Percentiles rank a stretch among this genome's conserved stretches.
Conservation (phyloP, 192 early-diverging fungal species). For the Podila epigama region DNA sequence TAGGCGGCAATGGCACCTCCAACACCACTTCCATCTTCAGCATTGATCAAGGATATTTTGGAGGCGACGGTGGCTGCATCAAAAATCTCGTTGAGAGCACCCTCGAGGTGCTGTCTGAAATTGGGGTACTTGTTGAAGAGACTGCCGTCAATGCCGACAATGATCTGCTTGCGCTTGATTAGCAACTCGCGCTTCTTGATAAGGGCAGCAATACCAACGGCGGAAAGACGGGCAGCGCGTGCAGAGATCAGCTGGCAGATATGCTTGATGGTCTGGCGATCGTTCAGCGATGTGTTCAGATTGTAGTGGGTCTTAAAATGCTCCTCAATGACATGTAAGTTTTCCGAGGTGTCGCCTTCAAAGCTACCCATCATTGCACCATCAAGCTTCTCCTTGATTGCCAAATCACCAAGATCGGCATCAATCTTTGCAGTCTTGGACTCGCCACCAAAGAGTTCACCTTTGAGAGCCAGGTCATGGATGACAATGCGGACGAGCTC, state of each 20-base stretch:
- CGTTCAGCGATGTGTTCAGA: constrained; percentile 66
- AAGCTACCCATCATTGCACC: constrained; percentile 76
- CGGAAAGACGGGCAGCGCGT: constrained; percentile 84
- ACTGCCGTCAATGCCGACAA: constrained; percentile 78
- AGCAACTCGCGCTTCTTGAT: constrained; percentile 67
- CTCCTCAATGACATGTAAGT: constrained; percentile 64
- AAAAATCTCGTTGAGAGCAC: constrained; percentile 78
- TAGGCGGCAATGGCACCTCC: constrained; percentile 81
- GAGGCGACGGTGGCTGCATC: constrained; percentile 54
- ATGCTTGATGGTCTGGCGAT: constrained; percentile 81
- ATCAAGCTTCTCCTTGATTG: constrained; percentile 77
- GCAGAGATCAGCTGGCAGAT: constrained; percentile 86
- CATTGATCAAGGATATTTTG: constrained; percentile 71
- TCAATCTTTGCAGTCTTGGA: constrained; percentile 23
- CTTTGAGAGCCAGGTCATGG: constrained; percentile 78
- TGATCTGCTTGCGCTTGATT: constrained; percentile 53
- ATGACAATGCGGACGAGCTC: constrained; percentile 84
- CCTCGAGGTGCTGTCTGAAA: constrained; percentile 76
- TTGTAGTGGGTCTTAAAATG: constrained; percentile 74
- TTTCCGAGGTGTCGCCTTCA: constrained; percentile 69
- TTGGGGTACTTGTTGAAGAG: constrained; percentile 80
- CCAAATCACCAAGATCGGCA: constrained; percentile 56
- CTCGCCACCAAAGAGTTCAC: constrained; percentile 74
- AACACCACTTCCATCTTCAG: constrained; percentile 80
- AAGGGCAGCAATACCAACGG: constrained; percentile 75